phyloP scores from a whole-genome alignment of 2,329 filamentous ascomycete species.

The Diaporthe australafricana region DNA sequence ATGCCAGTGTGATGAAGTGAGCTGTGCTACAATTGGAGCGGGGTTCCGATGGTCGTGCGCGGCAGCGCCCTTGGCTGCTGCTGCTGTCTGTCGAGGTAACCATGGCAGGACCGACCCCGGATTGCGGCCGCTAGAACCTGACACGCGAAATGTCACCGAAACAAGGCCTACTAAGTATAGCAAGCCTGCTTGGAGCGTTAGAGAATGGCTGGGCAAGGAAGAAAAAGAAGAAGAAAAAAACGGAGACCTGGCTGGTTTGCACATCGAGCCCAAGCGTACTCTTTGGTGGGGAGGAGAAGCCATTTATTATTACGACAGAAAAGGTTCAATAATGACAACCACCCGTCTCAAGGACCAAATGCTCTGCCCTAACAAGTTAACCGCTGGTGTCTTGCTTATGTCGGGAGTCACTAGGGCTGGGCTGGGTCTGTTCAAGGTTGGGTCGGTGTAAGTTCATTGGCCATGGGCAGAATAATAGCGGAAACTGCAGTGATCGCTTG shows the following conservation, averaged over 20 bases:
- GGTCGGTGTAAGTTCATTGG: constrained; percentile 18
- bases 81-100: background rate
- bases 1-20: background rate
- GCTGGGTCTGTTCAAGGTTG: background rate
- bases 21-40: constrained; percentile 5
- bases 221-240: too few relatives aligned
- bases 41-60: constrained; percentile 18
- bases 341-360: too few relatives aligned
- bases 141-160: background rate
- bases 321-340: too few relatives aligned
- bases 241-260: background rate
- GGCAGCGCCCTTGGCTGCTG: constrained; percentile 1
- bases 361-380: too few relatives aligned
- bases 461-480: too few relatives aligned
- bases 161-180: background rate
- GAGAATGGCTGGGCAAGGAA: too few relatives aligned
- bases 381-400: background rate
- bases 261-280: too few relatives aligned
- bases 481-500: background rate
- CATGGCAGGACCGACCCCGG: constrained; percentile 5
- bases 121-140: constrained; percentile 10
- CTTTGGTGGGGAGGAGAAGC: too few relatives aligned
- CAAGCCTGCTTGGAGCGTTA: background rate
- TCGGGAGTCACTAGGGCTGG: background rate
- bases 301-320: too few relatives aligned